Base-by-base conservation (phyloP, 768 basidiomycete species). In the Auricularia auricula-judae region DNA sequence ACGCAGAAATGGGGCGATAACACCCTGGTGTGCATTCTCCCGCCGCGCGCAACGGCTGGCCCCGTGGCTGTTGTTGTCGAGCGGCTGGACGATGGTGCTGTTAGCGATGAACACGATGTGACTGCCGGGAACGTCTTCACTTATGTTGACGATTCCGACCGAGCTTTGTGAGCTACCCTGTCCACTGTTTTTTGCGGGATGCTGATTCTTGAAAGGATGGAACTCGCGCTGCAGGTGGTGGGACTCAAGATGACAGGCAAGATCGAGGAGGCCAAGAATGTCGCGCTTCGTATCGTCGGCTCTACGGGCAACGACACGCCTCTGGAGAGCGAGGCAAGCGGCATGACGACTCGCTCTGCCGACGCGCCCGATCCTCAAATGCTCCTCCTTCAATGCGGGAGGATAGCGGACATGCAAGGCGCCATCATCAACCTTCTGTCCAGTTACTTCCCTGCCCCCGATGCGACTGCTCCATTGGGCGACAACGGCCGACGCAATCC, bases 231-330 rank as follows among this genome's bases (percentile, higher is more conserved):
- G 3, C 93, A 96, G 71, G 93, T 96, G 14, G 93, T 98, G 18
- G 95, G 95, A 0, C 78, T 97, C 67, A 94, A 96, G 78, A 95
- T 97, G 91, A 96, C 93, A 0, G 94, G 94, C 60, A 90, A 93
- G 71, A 86, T 96, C 35, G 93, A 95, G 69, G 91, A 94, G 63
- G 93, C 94, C 2, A 88, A 91, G 74, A 90, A 93, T 65, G 89
- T 97, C 43, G 94, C 94, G 14, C 86, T 94, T 84, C 84, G 93
- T 36, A 97, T 97, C 68, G 91, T 97, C 36, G 88, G 90, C 44
- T 87, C 80, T 63, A 78, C 85, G n/a, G 84, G 82, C 33, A 75
- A 71, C 79, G 5, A 70, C 72, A 54, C 63, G 44, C 43, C 42
- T 23, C 62, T 65, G 65, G 71, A 72, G 58, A 72, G 69, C 62